Evolutionary conservation across 192 early-diverging fungal genomes (phyloP).

Genomic region (Irineochytrium annulatum): DNA sequence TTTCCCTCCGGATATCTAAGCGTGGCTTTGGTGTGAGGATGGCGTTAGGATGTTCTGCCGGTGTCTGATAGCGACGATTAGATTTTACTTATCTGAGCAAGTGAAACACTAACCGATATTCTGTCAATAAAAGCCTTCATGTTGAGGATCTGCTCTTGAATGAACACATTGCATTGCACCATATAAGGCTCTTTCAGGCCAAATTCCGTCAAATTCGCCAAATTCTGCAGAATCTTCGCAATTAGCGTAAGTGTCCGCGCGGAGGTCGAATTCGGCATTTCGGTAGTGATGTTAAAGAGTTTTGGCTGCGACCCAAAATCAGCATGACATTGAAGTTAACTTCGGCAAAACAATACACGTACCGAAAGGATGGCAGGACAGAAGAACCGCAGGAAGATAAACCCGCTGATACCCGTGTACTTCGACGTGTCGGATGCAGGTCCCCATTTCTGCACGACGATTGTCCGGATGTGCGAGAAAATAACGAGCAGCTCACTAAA

Average conservation of each 20-base stretch:
- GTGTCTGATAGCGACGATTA: background rate
- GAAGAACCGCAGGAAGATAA: conserved; percentile 58
- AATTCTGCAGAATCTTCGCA: conserved; percentile 57
- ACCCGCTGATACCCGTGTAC: conserved; percentile 49
- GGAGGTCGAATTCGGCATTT: conserved; percentile 35
- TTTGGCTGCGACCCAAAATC: conserved; percentile 38
- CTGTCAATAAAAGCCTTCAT: conserved; percentile 53
- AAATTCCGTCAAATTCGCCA: conserved; percentile 56
- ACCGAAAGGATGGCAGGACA: conserved; percentile 53
- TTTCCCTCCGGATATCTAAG: conserved; percentile 18
- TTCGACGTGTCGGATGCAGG: background rate
- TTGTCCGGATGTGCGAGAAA: conserved; percentile 45
- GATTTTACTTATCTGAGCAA: background rate
- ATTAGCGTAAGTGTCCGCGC: conserved; percentile 50
- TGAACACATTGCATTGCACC: conserved; percentile 52
- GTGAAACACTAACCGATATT: conserved; percentile 35
- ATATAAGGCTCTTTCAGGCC: conserved; percentile 56
- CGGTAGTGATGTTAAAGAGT: conserved; percentile 38
- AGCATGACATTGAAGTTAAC: conserved; percentile 5
- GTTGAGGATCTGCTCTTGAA: conserved; percentile 26
- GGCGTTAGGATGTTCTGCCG: background rate
- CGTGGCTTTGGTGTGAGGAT: background rate
- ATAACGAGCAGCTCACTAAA: conserved; percentile 48
- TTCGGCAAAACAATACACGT: conserved; percentile 5
- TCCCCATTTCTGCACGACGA: conserved; percentile 20